phyloP scores from a whole-genome alignment of 495 filamentous ascomycete species.

The Rusavskia elegans region DNA sequence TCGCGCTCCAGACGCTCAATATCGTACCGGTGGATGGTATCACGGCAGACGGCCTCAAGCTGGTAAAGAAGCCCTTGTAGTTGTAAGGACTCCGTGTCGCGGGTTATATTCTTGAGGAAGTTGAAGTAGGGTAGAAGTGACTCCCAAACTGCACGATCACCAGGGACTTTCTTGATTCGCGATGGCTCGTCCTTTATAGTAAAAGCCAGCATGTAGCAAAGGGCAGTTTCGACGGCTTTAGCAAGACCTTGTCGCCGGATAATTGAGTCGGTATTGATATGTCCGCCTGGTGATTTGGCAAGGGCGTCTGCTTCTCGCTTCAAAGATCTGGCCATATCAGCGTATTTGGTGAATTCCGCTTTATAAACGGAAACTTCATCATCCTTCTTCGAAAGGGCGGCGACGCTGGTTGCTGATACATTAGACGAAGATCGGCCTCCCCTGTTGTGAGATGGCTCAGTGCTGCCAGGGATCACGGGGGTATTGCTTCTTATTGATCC shows the following conservation, averaged over 20 bases:
- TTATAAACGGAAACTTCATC: constrained; percentile 28
- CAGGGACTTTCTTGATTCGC: constrained; percentile 17
- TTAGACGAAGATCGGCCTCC: background rate
- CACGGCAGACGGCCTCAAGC: constrained; percentile 31
- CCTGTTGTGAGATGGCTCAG: constrained; percentile 7
- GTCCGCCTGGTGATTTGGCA: constrained; percentile 4
- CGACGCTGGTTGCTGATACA: background rate
- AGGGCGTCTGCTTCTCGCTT: constrained; percentile 28
- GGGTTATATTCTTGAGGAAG: constrained; percentile 27
- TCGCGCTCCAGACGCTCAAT: constrained; percentile 24
- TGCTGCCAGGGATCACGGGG: constrained; percentile 13
- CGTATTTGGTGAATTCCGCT: constrained; percentile 28
- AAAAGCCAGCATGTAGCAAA: constrained; percentile 34
- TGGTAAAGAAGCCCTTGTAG: constrained; percentile 27
- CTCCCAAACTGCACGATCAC: constrained; percentile 28
- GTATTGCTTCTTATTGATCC: constrained; percentile 13
- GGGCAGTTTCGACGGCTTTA: constrained; percentile 29
- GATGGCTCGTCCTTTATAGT: constrained; percentile 30
- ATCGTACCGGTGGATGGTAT: constrained; percentile 29
- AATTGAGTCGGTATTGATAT: constrained; percentile 13
- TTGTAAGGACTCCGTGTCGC: constrained; percentile 16
- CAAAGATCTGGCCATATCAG: constrained; percentile 27
- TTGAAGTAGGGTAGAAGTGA: constrained; percentile 32
- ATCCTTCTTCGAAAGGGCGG: constrained; percentile 1
- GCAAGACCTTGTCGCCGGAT: constrained; percentile 28